Conservation (phyloP, 306 rosid species). For the Parietaria judaica region DNA sequence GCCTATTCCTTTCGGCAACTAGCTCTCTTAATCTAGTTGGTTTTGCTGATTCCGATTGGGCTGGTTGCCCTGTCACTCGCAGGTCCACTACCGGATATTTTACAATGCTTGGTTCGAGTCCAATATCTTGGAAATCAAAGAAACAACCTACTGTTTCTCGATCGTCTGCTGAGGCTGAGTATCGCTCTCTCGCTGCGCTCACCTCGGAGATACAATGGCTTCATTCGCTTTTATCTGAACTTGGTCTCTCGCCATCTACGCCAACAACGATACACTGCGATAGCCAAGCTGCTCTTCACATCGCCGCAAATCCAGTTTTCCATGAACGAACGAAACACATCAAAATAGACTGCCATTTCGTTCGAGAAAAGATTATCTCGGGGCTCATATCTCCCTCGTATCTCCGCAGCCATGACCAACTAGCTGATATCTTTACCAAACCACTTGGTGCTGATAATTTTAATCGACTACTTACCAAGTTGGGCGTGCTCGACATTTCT, state of each 20-base stretch:
- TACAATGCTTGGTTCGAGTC: not conserved
- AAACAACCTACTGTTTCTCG: conserved; percentile 4
- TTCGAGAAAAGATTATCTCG: not conserved
- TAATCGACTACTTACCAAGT: not conserved
- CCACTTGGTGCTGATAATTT: not conserved
- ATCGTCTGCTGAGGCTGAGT: not conserved
- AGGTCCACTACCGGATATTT: conserved; percentile 1
- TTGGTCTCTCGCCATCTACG: not conserved
- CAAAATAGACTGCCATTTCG: conserved; percentile 2
- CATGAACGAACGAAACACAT: not conserved
- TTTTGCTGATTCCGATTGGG: not conserved
- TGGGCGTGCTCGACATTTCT: not conserved
- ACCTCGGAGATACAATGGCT: not conserved
- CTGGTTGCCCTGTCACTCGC: not conserved
- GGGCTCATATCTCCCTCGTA: not conserved
- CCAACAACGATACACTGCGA: not conserved
- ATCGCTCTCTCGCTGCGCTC: not conserved
- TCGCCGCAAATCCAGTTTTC: not conserved
- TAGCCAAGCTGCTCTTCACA: not conserved
- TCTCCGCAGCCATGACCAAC: not conserved
- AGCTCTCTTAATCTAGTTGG: not conserved
- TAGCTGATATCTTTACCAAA: not conserved
- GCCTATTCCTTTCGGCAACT: not conserved
- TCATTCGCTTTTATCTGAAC: not conserved
- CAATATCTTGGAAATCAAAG: conserved; percentile 1